These are phyloP conservation scores for Achaetomiella virescens DNA, from an alignment of 495 filamentous ascomycete species.

Conservation along the genomic window DNA sequence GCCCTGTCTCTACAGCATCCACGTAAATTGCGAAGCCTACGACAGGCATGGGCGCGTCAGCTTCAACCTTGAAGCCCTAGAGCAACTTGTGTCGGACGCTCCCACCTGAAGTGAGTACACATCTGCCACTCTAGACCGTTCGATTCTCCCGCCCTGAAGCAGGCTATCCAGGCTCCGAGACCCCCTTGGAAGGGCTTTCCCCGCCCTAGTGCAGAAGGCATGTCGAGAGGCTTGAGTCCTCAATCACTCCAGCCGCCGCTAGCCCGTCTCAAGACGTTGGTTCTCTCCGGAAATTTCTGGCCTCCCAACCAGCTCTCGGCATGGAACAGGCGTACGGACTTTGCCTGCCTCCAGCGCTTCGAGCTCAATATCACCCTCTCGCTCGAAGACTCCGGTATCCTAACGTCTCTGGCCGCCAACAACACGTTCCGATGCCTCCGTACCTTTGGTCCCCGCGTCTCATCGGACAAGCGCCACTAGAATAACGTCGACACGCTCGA, in stretches of 20 bases:
- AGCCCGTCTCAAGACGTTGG: background rate
- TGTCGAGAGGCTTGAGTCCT: too few relatives aligned
- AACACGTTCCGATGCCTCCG: background rate
- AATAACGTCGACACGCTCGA: background rate
- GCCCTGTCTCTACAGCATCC: conserved; percentile 8
- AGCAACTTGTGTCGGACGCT: background rate
- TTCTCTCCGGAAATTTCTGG: background rate
- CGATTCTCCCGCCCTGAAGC: too few relatives aligned
- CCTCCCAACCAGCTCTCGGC: background rate
- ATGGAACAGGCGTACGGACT: background rate
- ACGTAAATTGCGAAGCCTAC: background rate
- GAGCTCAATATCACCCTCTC: background rate
- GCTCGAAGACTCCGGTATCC: background rate
- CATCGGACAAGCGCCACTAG: too few relatives aligned
- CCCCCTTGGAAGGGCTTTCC: background rate
- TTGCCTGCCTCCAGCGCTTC: background rate
- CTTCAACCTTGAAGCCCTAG: background rate
- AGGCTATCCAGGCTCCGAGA: background rate
- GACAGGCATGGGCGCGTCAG: background rate
- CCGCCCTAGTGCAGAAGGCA: background rate
- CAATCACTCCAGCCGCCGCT: background rate
- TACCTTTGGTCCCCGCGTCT: background rate
- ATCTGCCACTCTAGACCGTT: background rate
- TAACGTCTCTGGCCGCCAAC: background rate
- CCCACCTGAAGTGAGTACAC: background rate